Base-by-base conservation (phyloP, 192 early-diverging fungal genomes). In the Rhizoclosmatium sp. region DNA sequence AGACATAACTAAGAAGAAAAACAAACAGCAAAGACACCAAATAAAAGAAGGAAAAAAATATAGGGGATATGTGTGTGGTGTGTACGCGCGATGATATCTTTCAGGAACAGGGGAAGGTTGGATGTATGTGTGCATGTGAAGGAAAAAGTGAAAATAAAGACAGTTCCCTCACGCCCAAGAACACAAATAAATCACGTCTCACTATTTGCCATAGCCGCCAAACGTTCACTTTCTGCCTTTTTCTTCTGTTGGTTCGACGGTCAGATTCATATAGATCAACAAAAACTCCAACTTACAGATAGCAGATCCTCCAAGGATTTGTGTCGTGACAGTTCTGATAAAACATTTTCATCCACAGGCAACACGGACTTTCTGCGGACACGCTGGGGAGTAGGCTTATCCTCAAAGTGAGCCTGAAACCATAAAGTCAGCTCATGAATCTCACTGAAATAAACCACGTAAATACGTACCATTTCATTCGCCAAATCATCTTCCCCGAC, bases 331-430 rank as follows among this genome's bases (percentile, higher is more conserved):
- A 92, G 78, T 65, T 92, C 91, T 16, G 82, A 82, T 31, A 92
- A 80, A 3, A 92, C 89, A 7, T 83, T 78, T 71, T 89, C 91
- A 80, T 92, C 91, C 3, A 92, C 90, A 14, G 91, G 91, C 41
- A 92, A 79, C 2, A 92, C 91, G 3, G 91, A 92, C 80, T 92
- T 92, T 74, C 91, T 78, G 39, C 91, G 78, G 81, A 91, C 91
- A 10, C 88, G 79, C 60, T 84, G 84, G 23, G 88, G 88, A 12
- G 84, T 85, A 4, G 87, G 83, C 7, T 82, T 65, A 40, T 87
- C 85, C 45, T 91, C 87, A 71, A 90, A 87, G 82, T 90, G 87
- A 74, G 81, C 79, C 83, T 86, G 69, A 49, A 42, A 42, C 47
- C 23, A 76, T 23, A 21, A 39, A 2, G 19, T 54, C 51, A 54